phyloP scores from a whole-genome alignment of 1,284 basidiomycete species.

The Tremellales sp. region DNA sequence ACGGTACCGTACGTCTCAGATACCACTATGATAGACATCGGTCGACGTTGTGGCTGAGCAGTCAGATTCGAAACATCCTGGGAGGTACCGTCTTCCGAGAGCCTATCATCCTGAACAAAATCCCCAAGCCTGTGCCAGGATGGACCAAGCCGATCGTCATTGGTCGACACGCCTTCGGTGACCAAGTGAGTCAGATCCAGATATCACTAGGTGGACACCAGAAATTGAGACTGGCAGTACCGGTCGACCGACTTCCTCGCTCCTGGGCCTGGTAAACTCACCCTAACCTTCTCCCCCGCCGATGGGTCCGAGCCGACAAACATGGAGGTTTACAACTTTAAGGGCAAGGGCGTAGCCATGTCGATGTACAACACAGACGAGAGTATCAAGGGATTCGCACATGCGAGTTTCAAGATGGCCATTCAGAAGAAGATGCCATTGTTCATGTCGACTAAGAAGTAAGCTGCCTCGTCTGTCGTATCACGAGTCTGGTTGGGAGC shows the following conservation, averaged over 20 bases:
- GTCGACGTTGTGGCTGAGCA: not conserved
- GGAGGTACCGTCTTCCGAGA: constrained; percentile 98
- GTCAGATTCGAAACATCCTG: constrained; percentile 87
- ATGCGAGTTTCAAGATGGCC: constrained; percentile 99
- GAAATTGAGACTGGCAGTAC: constrained; percentile 55
- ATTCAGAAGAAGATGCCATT: constrained; percentile 85
- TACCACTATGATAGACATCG: not conserved
- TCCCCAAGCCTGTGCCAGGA: constrained; percentile 90
- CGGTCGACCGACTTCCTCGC: constrained; percentile 84
- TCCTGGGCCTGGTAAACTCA: constrained; percentile 82
- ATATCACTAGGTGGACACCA: not conserved
- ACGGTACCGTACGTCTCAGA: constrained; percentile 69
- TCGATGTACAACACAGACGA: constrained; percentile 96
- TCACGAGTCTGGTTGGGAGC: not conserved
- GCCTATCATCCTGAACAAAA: constrained; percentile 86
- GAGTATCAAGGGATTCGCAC: constrained; percentile 91
- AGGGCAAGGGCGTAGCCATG: constrained; percentile 81
- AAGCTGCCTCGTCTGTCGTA: constrained; percentile 6
- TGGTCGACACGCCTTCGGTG: constrained; percentile 94
- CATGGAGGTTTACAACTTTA: constrained; percentile 85
- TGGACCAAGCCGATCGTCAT: constrained; percentile 97
- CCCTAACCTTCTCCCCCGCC: constrained; percentile 77
- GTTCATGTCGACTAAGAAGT: constrained; percentile 96
- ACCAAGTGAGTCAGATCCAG: constrained; percentile 60
- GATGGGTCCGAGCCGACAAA: constrained; percentile 62